Base-by-base conservation (phyloP, 305 asterid species). In the Solanum hybrid region DNA sequence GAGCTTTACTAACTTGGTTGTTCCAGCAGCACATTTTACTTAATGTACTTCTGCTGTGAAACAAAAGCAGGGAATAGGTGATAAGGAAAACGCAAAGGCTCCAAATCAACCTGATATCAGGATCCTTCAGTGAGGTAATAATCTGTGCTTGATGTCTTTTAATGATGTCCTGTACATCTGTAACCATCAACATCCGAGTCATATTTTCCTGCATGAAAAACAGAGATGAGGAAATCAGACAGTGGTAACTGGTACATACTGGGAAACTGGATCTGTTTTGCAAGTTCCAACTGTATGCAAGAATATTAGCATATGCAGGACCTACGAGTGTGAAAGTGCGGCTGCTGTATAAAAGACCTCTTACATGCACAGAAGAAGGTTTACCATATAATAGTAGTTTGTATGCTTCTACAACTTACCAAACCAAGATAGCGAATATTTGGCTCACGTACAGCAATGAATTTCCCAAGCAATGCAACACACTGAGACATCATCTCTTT, bases 401-500 rank as follows among this genome's bases (percentile, higher is more conserved):
- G 86, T 73, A 90, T 86, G 86, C 90, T 89, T 57, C 39, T 89
- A 87, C 89, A 87, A 91, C 98, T 94, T 92, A 97, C 99, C 99
- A 97, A 89, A 91, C 99, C 99, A 92, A 98, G 99, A 94, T 98
- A 97, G 42, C 99, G 95, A 89, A 98, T 98, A 94, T 98, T 98
- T 92, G 99, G 99, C 91, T 98, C 99, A 33, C 99, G 99, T 86
- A 98, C 99, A 86, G 99, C 97, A 28, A 98, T 98, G 92, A 98
- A 98, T 95, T 98, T 98, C 86, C 99, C 99, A 89, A 98, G 99
- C 94, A 98, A 91, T 57, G 99, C 99, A 92, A 98, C 98, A 95
- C 99, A 98, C 89, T 98, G 99, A 80, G 99, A 98, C 98, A 97
- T 97, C 99, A 98, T 98, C 93, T 97, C 99, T 91, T 96, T 97